Evolutionary conservation across 1,139 yeast species (phyloP), one percentile per base, ranked within the genome.

Genomic region (Suhomyces ambrosiae): DNA sequence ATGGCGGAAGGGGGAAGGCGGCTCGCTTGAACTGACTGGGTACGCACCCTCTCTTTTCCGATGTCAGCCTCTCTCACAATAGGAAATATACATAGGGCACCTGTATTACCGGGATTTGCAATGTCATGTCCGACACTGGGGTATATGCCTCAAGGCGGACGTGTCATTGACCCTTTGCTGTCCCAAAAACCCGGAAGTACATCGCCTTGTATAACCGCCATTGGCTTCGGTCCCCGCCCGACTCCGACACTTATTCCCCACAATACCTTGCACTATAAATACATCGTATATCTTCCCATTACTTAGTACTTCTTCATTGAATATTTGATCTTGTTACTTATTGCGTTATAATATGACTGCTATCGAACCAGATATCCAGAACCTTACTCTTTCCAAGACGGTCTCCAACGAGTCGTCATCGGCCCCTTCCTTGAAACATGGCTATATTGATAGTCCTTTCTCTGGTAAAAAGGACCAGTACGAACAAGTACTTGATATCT

Each of bases 381-480:
- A 45, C 40, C 60, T 63, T 38, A 47, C 58, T n/a, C 50, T 63
- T 30, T 47, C 55, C 19, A 55, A 49, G 39, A 52, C 58, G 11
- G 44, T 44, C 24, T 65, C 71, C 32, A 63, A 65, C 42, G 35
- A 23, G 10, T 47, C 65, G 9, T 61, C 69, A 15, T 65, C 71
- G 17, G 59, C 63, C 22, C 55, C 59, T 25, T 60, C 65, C 35
- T 50, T 58, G 42, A 68, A 65, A 45, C 71, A 63, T 23, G 96
- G 89, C 45, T 89, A 90, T 67, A 79, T 80, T 44, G 79, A 85
- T 37, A 71, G 79, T 33, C 85, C 87, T 4, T 90, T 88, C 56
- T 76, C 80, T 27, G 96, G 94, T 27, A 88, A 87, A 59, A 85
- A 82, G 53, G 76, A 77, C 41, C 97, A 92, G 61, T 76, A 82